Evolutionary conservation across 2,329 filamentous ascomycete species (phyloP).

Genomic region (Aspergillus costaricaensis): DNA sequence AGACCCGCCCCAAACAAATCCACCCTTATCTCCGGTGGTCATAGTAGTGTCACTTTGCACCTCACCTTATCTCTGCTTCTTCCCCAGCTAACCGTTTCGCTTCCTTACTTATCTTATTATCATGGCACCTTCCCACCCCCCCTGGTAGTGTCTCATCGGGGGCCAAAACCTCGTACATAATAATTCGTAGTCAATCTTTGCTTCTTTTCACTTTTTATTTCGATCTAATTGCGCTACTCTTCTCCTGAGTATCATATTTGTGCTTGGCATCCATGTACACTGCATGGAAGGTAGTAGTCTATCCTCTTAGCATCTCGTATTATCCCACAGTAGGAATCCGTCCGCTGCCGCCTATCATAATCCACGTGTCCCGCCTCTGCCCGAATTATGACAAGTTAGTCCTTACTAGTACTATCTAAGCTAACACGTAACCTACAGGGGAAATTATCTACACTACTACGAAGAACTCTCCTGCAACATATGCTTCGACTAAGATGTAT

Average conservation of each 20-base stretch:
- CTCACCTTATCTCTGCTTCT: background rate
- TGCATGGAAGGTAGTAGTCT: too few relatives aligned
- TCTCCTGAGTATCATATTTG: background rate
- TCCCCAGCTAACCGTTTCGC: background rate
- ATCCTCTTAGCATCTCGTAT: background rate
- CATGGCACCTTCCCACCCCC: background rate
- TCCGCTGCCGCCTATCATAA: too few relatives aligned
- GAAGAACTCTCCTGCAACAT: too few relatives aligned
- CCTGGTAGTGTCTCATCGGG: too few relatives aligned
- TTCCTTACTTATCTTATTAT: background rate
- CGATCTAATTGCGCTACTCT: background rate
- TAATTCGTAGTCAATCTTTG: conserved; percentile 1
- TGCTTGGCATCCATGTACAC: too few relatives aligned
- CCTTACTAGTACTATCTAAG: too few relatives aligned
- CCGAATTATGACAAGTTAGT: too few relatives aligned
- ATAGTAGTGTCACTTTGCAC: background rate
- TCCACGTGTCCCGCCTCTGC: too few relatives aligned
- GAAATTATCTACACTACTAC: too few relatives aligned
- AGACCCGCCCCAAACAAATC: background rate
- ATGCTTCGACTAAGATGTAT: too few relatives aligned
- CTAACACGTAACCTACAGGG: too few relatives aligned
- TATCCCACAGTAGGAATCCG: background rate
- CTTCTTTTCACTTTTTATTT: background rate
- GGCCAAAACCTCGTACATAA: background rate
- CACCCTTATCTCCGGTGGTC: background rate